phyloP scores from a whole-genome alignment of 2,329 filamentous ascomycete genomes.

The Fusarium sp. region DNA sequence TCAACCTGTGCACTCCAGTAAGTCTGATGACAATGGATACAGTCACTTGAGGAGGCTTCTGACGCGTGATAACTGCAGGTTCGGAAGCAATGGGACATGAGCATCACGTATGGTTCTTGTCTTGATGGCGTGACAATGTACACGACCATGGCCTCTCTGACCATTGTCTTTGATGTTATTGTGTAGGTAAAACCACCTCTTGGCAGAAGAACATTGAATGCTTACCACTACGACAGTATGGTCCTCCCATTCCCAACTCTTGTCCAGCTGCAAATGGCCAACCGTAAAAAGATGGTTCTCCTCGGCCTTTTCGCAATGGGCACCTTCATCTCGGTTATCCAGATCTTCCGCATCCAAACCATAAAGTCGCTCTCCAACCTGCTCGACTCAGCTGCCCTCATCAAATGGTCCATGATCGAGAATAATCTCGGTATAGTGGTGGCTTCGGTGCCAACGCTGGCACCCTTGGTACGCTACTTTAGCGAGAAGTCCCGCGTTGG shows the following conservation, averaged over 20 bases:
- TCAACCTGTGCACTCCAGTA: conserved; percentile 53
- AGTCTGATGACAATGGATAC: neutral
- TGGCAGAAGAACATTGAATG: no score
- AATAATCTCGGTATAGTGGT: conserved; percentile 58
- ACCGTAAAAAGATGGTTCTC: conserved; percentile 56
- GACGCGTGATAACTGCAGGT: neutral
- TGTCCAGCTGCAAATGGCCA: conserved; percentile 51
- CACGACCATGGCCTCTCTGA: conserved; percentile 54
- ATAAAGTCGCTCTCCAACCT: conserved; percentile 57
- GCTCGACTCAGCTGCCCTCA: conserved; percentile 55
- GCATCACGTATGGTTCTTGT: conserved; percentile 52
- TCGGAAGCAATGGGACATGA: conserved; percentile 56
- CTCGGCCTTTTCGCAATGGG: conserved; percentile 59
- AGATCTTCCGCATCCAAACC: conserved; percentile 63
- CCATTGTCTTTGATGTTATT: conserved; percentile 55
- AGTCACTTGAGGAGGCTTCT: neutral
- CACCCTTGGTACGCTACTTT: conserved; percentile 54
- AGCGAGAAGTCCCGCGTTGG: conserved; percentile 45
- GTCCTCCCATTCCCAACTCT: conserved; percentile 56
- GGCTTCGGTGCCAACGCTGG: conserved; percentile 56
- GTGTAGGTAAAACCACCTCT: conserved; percentile 48
- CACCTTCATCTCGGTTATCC: conserved; percentile 62
- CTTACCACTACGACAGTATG: conserved; percentile 46
- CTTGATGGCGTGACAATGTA: conserved; percentile 56
- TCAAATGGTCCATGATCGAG: conserved; percentile 60